Evolutionary conservation across 352 stramenopile species (phyloP), one percentile per base, ranked within the genome.

Genomic region (Phytopythium delawarense): DNA sequence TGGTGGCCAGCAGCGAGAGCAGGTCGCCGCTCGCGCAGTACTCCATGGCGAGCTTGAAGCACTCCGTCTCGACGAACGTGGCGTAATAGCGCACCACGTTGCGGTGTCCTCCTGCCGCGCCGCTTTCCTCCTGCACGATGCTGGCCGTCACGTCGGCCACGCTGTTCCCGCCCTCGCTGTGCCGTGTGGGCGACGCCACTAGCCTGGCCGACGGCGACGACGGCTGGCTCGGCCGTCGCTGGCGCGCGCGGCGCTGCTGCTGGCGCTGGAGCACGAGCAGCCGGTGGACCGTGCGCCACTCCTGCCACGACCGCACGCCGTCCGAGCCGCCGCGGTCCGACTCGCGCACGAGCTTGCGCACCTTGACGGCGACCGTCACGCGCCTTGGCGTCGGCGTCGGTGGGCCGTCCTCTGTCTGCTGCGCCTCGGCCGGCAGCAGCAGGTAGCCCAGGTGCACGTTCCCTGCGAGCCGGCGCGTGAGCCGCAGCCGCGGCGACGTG

Each of bases 41-140:
- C 45, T 91, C 79, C 70, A 88, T 88, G 57, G 82, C 74, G 34
- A 88, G 64, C 32, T 78, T 78, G 45, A 84, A 67, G 20, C 62
- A 71, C 40, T 79, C 65, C 35, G 72, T 74, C 30, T 79, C 67
- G 40, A 86, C 67, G 23, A 74, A 80, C 42, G 78, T 76, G 46
- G 63, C 58, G 28, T 67, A 67, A 61, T 82, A 84, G 12, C 58
- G 62, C n/a, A 90, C 70, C 18, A 91, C 65, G 59, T 85, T 67
- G 0, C 65, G 64, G 37, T 84, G 72, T 15, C 71, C 70, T 15
- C 69, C 76, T 13, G 71, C 46, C 12, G 66, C 50, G 16, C 37
- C n/a, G 32, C 18, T 12, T 9, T 59, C 39, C 28, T 37, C 23
- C 11, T 6, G 25, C 25, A 34, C 7, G 1, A 53, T 1, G 25